Base-by-base conservation (phyloP, 495 filamentous ascomycete species). In the Aspergillus diversus region DNA sequence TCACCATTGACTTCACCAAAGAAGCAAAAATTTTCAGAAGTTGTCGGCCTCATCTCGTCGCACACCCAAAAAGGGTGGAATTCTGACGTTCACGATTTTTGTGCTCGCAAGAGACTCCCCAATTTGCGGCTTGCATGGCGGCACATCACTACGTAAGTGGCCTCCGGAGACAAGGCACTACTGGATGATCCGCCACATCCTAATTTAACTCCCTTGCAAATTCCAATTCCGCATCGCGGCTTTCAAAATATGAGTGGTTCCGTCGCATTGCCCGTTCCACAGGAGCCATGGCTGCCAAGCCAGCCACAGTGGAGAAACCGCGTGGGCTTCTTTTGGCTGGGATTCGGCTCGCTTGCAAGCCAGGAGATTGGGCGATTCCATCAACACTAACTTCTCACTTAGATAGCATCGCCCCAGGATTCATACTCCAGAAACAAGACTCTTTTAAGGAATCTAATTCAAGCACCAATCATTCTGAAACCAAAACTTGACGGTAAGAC, bases 121-220 rank as follows among this genome's bases (percentile, higher is more conserved):
- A 39, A 7, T 13, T 39, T 39, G 3, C 37, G 13, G 13, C 8
- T 39, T 7, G 17, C 46, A 12, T 4, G 17, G 17, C 15, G 46
- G 2, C 7, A 49, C 46, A 49, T 8, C 46, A 49, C 6, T 21
- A 8, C 3, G 16, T 7, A 49, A 5, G 46, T 48, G 21, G 21
- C 21, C 21, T 27, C 1, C 21, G 21, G 21, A 27, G 21, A 27
- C 21, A 27, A 27, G 21, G 21, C 21, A 27, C 21, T 27, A 27
- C 21, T 48, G 46, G 46, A n/a, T 17, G 46, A 49, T 49, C 46
- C 15, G 46, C 46, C 46, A 16, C 46, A 49, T 49, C 46, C 15
- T 49, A n/a, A 21, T 49, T 49, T 49, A 49, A 4, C 17, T 49
- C 46, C 46, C 17, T 17, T 17, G 15, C 46, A 49, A 17, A 49